A percentile compares a stretch with the other conserved stretches of the same genome.
Conservation (phyloP, 495 filamentous ascomycete genomes). For the Neurospora terricola region DNA sequence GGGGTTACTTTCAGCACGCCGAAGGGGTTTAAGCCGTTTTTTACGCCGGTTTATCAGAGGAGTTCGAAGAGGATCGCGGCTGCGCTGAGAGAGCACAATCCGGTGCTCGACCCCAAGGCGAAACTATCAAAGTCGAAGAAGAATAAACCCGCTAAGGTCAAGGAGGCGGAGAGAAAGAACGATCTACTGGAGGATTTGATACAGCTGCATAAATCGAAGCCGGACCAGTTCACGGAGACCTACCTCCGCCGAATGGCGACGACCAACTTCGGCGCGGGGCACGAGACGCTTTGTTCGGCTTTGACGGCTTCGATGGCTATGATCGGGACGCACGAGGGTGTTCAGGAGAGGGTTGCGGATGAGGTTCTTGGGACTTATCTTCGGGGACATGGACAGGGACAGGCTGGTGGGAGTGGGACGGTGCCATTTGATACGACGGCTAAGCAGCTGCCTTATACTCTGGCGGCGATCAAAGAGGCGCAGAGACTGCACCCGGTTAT, state of each 20-base stretch:
- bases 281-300: slow-evolving; percentile 39
- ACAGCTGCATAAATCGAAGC: slow-evolving; percentile 21
- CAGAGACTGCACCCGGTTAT: slow-evolving; percentile 51
- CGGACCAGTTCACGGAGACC: slow-evolving; percentile 21
- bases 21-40: slow-evolving; percentile 25
- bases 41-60: slow-evolving; percentile 25
- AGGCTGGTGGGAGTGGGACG: neutral
- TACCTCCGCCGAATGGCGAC: slow-evolving; percentile 35
- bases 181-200: slow-evolving; percentile 31
- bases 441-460: slow-evolving; percentile 37
- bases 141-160: neutral
- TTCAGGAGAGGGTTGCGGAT: slow-evolving; percentile 10
- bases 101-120: neutral
- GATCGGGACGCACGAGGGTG: slow-evolving; percentile 18
- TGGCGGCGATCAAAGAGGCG: slow-evolving; percentile 53
- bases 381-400: too few species aligned
- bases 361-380: slow-evolving; percentile 15
- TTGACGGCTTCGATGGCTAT: slow-evolving; percentile 27
- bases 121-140: neutral
- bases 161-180: neutral
- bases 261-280: slow-evolving; percentile 40
- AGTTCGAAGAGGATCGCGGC: slow-evolving; percentile 14
- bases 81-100: neutral
- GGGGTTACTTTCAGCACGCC: slow-evolving; percentile 20
- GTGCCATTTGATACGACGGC: neutral